Conservation (phyloP, 805 yeast species). For the Ogataea populi-albae region DNA sequence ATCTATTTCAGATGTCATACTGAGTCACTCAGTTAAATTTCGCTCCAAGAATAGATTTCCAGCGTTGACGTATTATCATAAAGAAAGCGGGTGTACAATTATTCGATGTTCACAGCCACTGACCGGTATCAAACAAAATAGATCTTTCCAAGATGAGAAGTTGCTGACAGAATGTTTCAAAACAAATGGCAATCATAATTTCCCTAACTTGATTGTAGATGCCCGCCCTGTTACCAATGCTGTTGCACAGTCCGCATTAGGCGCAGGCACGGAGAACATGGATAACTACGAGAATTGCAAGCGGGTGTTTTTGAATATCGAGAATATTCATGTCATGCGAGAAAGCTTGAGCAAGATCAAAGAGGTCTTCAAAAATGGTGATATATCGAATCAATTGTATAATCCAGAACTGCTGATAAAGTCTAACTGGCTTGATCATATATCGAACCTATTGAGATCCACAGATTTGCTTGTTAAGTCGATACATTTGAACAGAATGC, state of each 20-base stretch:
- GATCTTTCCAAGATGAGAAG: conserved; percentile 91
- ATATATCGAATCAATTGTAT: conserved; percentile 44
- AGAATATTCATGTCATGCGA: conserved; percentile 93
- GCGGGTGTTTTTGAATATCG: conserved; percentile 83
- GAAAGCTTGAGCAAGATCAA: conserved; percentile 69
- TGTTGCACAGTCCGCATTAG: conserved; percentile 92
- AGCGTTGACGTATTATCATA: conserved; percentile 71
- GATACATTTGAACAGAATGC: conserved; percentile 78
- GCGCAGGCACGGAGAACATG: conserved; percentile 96
- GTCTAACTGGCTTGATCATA: conserved; percentile 77
- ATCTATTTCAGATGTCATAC: conserved; percentile 75
- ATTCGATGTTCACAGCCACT: conserved; percentile 91
- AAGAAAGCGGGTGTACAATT: conserved; percentile 68
- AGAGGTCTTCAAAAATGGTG: conserved; percentile 65
- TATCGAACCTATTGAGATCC: conserved; percentile 65
- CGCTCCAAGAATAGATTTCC: conserved; percentile 87
- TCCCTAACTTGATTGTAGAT: conserved; percentile 71
- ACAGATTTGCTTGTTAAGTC: conserved; percentile 77
- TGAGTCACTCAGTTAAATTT: conserved; percentile 79
- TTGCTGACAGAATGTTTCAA: conserved; percentile 70
- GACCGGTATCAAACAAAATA: conserved; percentile 81
- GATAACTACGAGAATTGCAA: conserved; percentile 74
- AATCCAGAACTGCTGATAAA: conserved; percentile 57
- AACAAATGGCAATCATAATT: conserved; percentile 42
- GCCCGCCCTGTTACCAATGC: conserved; percentile 93